Percentiles rank a stretch among this genome's conserved stretches.
Evolutionary conservation across 257 asterid genomes (phyloP).

Genomic region (Gentiana straminea): DNA sequence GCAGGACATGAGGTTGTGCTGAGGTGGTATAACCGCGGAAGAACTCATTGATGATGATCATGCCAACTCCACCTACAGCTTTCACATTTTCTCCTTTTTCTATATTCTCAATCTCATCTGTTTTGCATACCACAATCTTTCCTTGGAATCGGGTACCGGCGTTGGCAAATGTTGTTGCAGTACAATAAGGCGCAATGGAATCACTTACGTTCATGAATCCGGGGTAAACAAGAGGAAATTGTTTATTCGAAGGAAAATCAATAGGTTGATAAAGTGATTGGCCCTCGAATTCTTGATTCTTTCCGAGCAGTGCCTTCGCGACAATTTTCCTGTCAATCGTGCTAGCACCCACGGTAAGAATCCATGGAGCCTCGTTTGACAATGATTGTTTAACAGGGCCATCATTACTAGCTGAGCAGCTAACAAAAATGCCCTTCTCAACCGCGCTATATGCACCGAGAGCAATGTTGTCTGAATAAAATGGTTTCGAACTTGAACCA

Average conservation of each 20-base stretch:
- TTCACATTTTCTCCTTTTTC: conserved; percentile 3
- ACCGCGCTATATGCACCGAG: conserved; percentile 12
- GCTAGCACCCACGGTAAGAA: conserved; percentile 16
- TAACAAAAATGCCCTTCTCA: conserved; percentile 9
- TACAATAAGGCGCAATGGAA: background rate
- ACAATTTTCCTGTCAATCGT: conserved; percentile 7
- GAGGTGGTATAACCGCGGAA: background rate
- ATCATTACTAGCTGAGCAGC: conserved; percentile 12
- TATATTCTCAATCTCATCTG: no score
- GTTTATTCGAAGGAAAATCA: background rate
- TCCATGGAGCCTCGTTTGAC: conserved; percentile 16
- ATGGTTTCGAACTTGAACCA: conserved; percentile 4
- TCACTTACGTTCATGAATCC: background rate
- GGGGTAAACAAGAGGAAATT: conserved; percentile 6
- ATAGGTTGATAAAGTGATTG: conserved; percentile 10
- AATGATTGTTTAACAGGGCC: conserved; percentile 5
- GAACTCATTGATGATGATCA: conserved; percentile 9
- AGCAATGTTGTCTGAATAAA: conserved; percentile 8
- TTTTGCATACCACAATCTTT: conserved; percentile 6
- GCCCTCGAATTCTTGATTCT: conserved; percentile 7
- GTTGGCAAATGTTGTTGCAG: background rate
- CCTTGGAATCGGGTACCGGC: background rate
- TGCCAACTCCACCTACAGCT: conserved; percentile 10
- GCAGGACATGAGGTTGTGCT: conserved; percentile 3
- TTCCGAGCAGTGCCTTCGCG: conserved; percentile 8